Evolutionary conservation across 306 rosid genomes (phyloP).

Genomic region (Ormosia emarginata): DNA sequence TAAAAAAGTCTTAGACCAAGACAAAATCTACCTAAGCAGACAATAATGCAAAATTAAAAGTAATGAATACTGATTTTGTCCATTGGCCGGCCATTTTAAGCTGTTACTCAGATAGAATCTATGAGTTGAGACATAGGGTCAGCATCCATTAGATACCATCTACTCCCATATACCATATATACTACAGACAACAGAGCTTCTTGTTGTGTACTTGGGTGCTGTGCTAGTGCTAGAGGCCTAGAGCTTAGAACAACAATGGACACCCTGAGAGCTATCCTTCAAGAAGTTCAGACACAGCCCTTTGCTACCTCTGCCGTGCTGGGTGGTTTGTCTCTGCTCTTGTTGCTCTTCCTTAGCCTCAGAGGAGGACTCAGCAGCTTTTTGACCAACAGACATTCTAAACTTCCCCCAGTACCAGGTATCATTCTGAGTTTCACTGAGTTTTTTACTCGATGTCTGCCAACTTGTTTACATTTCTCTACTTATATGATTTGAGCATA

Average conservation of each 20-base stretch:
- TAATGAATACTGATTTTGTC: too few species aligned
- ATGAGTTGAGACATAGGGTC: too few species aligned
- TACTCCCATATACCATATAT: too few species aligned
- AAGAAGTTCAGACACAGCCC: constrained; percentile 28
- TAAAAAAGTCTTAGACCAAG: too few species aligned
- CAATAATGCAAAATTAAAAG: too few species aligned
- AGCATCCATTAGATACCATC: too few species aligned
- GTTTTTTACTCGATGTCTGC: neutral
- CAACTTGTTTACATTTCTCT: neutral
- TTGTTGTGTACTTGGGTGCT: neutral
- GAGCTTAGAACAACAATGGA: neutral
- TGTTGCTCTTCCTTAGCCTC: constrained; percentile 13
- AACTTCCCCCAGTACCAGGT: constrained; percentile 73
- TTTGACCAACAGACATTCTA: constrained; percentile 4
- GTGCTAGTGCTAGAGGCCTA: neutral
- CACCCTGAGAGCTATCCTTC: neutral
- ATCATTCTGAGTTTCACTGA: neutral
- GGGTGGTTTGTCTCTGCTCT: constrained; percentile 46
- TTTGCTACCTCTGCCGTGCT: constrained; percentile 25
- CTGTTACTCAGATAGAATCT: too few species aligned
- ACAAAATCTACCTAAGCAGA: too few species aligned
- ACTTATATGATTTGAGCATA: neutral
- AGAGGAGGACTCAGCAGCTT: neutral
- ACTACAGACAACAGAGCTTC: too few species aligned
- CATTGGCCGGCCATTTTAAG: too few species aligned